phyloP scores from a whole-genome alignment of 179 eudicot species.

The Drosera spatulata region DNA sequence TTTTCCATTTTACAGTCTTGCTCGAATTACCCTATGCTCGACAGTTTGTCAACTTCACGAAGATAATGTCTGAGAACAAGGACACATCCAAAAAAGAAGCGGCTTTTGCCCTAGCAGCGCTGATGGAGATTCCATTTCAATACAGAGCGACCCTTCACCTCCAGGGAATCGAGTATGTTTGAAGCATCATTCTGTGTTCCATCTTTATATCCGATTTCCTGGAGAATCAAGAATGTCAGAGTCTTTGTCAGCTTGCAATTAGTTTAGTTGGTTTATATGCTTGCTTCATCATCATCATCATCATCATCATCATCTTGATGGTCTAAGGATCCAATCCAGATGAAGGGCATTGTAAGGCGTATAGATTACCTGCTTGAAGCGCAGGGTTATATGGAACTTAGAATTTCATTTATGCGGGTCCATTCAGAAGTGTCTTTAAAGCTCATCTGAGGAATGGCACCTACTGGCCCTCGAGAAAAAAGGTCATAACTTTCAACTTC shows the following conservation, averaged over 20 bases:
- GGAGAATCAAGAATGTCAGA: too few relatives aligned
- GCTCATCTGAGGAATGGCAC: too few relatives aligned
- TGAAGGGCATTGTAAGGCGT: not conserved
- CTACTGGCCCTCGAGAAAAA: too few relatives aligned
- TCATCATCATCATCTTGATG: not conserved
- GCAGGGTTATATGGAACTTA: too few relatives aligned
- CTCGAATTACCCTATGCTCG: not conserved
- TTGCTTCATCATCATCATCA: too few relatives aligned
- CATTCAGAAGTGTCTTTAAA: too few relatives aligned
- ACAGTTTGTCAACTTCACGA: conserved; percentile 13
- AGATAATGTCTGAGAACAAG: conserved; percentile 9
- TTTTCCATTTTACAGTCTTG: conserved; percentile 1
- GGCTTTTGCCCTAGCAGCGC: conserved; percentile 12
- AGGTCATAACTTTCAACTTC: not conserved
- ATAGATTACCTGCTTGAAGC: too few relatives aligned
- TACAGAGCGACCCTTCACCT: conserved; percentile 20
- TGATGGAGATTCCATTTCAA: conserved; percentile 14
- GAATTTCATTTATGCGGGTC: too few relatives aligned
- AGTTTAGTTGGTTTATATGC: too few relatives aligned
- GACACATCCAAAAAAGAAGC: conserved; percentile 9
- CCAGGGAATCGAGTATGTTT: conserved; percentile 31
- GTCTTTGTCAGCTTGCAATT: too few relatives aligned
- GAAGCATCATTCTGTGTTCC: not conserved
- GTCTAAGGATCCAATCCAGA: not conserved
- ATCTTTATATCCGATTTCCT: not conserved